Evolutionary conservation across 2,329 filamentous ascomycete species (phyloP).

Genomic region (Byssoonygena ceratinophila): DNA sequence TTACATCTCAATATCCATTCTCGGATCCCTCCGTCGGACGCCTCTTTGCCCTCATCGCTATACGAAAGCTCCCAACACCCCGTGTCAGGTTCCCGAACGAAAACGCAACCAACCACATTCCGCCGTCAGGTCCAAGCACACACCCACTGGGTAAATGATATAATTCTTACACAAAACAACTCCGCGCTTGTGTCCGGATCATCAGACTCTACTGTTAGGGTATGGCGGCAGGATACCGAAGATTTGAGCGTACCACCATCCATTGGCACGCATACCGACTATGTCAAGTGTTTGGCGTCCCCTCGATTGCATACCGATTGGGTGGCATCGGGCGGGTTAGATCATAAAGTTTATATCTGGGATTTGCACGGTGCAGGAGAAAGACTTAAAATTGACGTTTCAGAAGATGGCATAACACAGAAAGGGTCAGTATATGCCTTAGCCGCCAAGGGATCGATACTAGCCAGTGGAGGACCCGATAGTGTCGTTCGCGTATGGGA

Average conservation of each 20-base stretch:
- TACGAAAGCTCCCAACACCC: conserved; percentile 12
- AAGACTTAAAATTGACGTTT: conserved; percentile 66
- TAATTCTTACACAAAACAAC: conserved; percentile 67
- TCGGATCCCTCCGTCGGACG: conserved; percentile 19
- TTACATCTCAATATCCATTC: conserved; percentile 57
- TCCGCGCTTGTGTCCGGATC: conserved; percentile 76
- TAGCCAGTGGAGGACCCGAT: conserved; percentile 89
- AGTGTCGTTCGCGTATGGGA: conserved; percentile 91
- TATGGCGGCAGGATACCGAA: conserved; percentile 68
- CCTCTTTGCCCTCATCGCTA: conserved; percentile 24
- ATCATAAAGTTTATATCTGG: conserved; percentile 87
- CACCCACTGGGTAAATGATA: conserved; percentile 94
- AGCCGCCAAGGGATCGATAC: conserved; percentile 63
- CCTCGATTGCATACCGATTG: conserved; percentile 62
- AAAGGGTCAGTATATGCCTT: conserved; percentile 95
- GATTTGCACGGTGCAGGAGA: conserved; percentile 81
- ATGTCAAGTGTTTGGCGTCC: conserved; percentile 85
- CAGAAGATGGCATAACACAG: conserved; percentile 63
- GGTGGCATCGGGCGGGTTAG: conserved; percentile 88
- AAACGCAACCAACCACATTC: conserved; percentile 43
- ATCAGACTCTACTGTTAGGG: conserved; percentile 84
- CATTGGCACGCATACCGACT: conserved; percentile 89
- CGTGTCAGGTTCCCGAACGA: conserved; percentile 3
- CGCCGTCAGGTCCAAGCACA: conserved; percentile 64
- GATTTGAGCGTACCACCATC: conserved; percentile 55